Conservation (phyloP, 2,329 filamentous ascomycete genomes). For the Chlorencoelia australis region DNA sequence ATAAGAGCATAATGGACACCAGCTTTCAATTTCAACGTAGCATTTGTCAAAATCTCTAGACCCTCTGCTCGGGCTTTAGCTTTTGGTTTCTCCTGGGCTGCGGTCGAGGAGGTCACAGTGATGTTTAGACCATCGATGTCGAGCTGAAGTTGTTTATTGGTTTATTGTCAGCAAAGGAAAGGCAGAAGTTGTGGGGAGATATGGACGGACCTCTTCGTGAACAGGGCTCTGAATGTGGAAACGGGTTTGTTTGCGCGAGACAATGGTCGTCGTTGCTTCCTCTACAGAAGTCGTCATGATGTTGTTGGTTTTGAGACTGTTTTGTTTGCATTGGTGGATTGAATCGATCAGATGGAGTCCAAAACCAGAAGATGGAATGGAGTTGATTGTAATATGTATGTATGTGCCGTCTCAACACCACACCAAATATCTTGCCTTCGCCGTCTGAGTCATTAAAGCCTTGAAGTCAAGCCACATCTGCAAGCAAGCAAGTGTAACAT, state of each 20-base stretch:
- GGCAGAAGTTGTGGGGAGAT: neutral
- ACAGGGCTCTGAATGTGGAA: constrained; percentile 26
- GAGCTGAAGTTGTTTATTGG: constrained; percentile 34
- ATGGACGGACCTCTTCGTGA: constrained; percentile 21
- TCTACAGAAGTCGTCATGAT: constrained; percentile 11
- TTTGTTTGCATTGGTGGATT: too few relatives aligned
- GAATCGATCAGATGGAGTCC: too few relatives aligned
- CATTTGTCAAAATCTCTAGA: constrained; percentile 60
- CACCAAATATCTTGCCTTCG: too few relatives aligned
- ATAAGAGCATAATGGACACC: constrained; percentile 68
- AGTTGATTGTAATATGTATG: too few relatives aligned
- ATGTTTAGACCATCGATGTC: constrained; percentile 67
- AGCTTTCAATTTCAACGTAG: constrained; percentile 61
- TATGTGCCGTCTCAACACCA: too few relatives aligned
- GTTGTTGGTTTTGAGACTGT: too few relatives aligned
- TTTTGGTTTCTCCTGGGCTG: constrained; percentile 36
- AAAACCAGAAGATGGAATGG: too few relatives aligned
- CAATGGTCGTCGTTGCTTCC: constrained; percentile 21
- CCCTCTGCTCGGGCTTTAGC: constrained; percentile 39
- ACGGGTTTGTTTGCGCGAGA: constrained; percentile 26
- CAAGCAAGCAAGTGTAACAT: too few relatives aligned
- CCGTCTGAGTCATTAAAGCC: too few relatives aligned
- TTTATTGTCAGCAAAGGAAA: constrained; percentile 1
- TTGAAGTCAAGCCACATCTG: too few relatives aligned
- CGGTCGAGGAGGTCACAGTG: constrained; percentile 40